Conservation (phyloP, 1,139 yeast genomes). For the Zhuliangozyma parablackwelliae region DNA sequence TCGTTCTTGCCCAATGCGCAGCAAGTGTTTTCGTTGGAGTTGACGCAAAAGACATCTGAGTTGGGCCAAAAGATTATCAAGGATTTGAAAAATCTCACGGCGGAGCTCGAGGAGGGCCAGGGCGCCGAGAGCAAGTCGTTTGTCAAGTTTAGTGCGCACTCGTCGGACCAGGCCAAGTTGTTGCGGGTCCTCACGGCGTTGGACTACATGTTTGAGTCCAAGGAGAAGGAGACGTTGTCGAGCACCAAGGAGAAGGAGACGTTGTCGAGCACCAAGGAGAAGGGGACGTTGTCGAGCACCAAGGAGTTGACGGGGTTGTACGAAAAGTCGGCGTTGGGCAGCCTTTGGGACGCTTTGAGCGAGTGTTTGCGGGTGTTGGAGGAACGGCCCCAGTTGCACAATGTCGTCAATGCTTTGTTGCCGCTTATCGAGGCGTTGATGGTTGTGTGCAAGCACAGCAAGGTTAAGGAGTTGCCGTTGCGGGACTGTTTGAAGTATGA, state of each 20-base stretch:
- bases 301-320: slow-evolving; percentile 57
- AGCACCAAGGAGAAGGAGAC: slow-evolving; percentile 32
- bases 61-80: slow-evolving; percentile 55
- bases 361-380: slow-evolving; percentile 64
- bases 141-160: slow-evolving; percentile 69
- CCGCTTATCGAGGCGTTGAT: slow-evolving; percentile 89
- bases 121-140: slow-evolving; percentile 54
- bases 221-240: slow-evolving; percentile 17
- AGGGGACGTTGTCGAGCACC: slow-evolving; percentile 24
- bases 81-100: slow-evolving; percentile 52
- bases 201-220: slow-evolving; percentile 69
- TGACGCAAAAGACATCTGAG: slow-evolving; percentile 60
- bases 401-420: slow-evolving; percentile 75
- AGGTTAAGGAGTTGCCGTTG: slow-evolving; percentile 59
- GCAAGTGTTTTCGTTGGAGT: slow-evolving; percentile 61
- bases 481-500: slow-evolving; percentile 56
- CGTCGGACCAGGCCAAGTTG: slow-evolving; percentile 84
- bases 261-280: slow-evolving; percentile 32
- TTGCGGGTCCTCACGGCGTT: slow-evolving; percentile 82
- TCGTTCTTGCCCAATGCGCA: slow-evolving; percentile 61
- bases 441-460: slow-evolving; percentile 92
- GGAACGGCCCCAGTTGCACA: slow-evolving; percentile 43
- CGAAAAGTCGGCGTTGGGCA: slow-evolving; percentile 65
- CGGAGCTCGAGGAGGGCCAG: slow-evolving; percentile 39
- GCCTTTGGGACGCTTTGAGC: slow-evolving; percentile 84